A percentile compares a stretch with the other conserved stretches of the same genome.
Conservation (phyloP, 768 basidiomycete genomes). For the Mycena chlorophos region DNA sequence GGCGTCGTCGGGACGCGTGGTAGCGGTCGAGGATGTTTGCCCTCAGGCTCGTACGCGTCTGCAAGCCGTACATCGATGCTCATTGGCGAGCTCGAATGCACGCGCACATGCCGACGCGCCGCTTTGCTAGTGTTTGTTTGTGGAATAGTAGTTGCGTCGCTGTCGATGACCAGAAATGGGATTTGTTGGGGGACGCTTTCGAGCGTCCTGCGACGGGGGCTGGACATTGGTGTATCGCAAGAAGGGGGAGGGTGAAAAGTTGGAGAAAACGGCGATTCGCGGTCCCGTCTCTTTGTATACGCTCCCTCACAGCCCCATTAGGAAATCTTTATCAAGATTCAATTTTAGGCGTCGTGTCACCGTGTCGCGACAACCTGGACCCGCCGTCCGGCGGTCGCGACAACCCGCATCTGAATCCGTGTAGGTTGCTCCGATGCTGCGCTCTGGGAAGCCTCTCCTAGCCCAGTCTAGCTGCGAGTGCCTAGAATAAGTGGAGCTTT, state of each 20-base stretch:
- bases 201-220: background rate
- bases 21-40: conserved; percentile 14
- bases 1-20: conserved; percentile 16
- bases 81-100: conserved; percentile 7
- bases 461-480: no score
- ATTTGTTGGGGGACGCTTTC: conserved; percentile 11
- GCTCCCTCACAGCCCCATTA: no score
- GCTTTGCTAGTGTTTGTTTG: background rate
- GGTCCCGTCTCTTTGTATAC: background rate
- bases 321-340: no score
- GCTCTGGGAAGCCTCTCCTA: no score
- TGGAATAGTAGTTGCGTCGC: no score
- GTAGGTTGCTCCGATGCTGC: no score
- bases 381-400: no score
- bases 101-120: background rate
- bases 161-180: conserved; percentile 7
- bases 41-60: no score
- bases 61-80: conserved; percentile 16
- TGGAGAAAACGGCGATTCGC: background rate
- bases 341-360: no score
- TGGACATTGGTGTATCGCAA: conserved; percentile 1
- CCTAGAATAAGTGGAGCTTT: no score
- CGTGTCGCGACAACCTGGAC: no score
- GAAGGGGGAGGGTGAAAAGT: background rate
- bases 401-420: no score